Evolutionary conservation across 2,329 filamentous ascomycete genomes (phyloP).

Genomic region (Paecilomyces variotii): DNA sequence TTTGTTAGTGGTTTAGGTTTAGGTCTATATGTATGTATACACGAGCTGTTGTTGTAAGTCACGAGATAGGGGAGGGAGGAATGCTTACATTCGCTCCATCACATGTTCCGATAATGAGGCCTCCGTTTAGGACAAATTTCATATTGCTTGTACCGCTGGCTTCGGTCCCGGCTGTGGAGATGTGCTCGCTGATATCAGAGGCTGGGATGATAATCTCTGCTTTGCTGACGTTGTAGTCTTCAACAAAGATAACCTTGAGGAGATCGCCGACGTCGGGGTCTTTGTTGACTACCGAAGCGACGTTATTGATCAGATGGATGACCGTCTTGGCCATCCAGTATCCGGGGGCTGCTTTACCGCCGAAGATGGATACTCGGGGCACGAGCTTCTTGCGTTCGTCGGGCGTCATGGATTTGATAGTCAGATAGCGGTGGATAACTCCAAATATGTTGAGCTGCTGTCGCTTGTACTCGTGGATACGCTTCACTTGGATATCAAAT

Average conservation of each 20-base stretch:
- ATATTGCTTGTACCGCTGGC: conserved; percentile 89
- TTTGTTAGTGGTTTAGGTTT: conserved; percentile 1
- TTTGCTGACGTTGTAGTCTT: conserved; percentile 99
- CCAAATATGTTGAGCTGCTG: conserved; percentile 99
- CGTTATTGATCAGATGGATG: conserved; percentile 91
- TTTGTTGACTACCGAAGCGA: conserved; percentile 83
- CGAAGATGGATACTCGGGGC: conserved; percentile 90
- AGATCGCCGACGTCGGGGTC: conserved; percentile 87
- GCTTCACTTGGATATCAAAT: conserved; percentile 97
- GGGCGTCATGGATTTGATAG: conserved; percentile 74
- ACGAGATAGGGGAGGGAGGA: background rate
- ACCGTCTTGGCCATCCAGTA: conserved; percentile 99
- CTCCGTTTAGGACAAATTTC: conserved; percentile 98
- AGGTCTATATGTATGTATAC: background rate
- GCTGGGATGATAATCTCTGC: conserved; percentile 93
- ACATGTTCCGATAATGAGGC: conserved; percentile 94
- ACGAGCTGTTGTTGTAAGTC: too few relatives aligned
- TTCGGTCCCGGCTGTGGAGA: conserved; percentile 94
- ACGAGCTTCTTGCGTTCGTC: conserved; percentile 80
- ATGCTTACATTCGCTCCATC: conserved; percentile 86
- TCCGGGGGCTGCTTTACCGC: conserved; percentile 92
- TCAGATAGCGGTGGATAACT: conserved; percentile 87
- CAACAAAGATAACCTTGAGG: conserved; percentile 93
- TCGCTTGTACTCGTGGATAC: conserved; percentile 98
- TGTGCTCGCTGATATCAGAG: conserved; percentile 95